A percentile compares a stretch with the other conserved stretches of the same genome.
phyloP scores from a whole-genome alignment of 768 basidiomycete species.

The Rhodosporidiobolus sp. region DNA sequence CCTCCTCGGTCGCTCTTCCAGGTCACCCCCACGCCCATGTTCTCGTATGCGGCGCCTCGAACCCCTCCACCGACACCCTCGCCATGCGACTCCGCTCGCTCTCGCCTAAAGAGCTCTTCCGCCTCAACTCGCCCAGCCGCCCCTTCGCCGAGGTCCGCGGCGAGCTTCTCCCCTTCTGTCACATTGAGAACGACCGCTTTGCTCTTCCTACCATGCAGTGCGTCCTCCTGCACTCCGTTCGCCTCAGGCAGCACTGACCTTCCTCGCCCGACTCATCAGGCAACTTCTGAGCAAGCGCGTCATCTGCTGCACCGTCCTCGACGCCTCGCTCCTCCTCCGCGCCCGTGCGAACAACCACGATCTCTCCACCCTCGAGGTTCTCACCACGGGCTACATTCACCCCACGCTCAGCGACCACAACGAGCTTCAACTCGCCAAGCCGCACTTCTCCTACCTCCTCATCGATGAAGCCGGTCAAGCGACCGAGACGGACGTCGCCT shows the following conservation, averaged over 20 bases:
- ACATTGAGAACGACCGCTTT: slow-evolving; percentile 43
- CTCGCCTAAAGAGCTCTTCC: slow-evolving; percentile 41
- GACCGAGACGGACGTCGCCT: slow-evolving; percentile 47
- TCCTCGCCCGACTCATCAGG: neutral
- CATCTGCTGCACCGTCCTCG: slow-evolving; percentile 46
- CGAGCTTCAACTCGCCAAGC: slow-evolving; percentile 7
- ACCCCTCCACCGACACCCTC: slow-evolving; percentile 50
- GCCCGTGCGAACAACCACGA: slow-evolving; percentile 45
- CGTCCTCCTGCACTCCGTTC: neutral
- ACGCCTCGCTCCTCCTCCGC: slow-evolving; percentile 45
- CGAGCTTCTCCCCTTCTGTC: slow-evolving; percentile 43
- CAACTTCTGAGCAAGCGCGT: slow-evolving; percentile 46
- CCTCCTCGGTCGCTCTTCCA: no score
- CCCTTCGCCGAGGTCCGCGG: slow-evolving; percentile 49
- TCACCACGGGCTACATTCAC: slow-evolving; percentile 26
- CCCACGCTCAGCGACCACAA: slow-evolving; percentile 8
- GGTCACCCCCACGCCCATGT: slow-evolving; percentile 43
- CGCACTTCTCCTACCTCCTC: slow-evolving; percentile 50
- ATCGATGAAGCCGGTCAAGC: slow-evolving; percentile 51
- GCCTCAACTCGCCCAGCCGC: slow-evolving; percentile 47
- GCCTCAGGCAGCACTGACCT: neutral
- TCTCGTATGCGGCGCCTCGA: slow-evolving; percentile 48
- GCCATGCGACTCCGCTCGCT: slow-evolving; percentile 45
- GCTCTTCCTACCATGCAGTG: slow-evolving; percentile 19
- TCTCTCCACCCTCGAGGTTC: slow-evolving; percentile 43